Evolutionary conservation across 164 flowering plant species (phyloP).

Genomic region (Magnolia kwangsiensis): DNA sequence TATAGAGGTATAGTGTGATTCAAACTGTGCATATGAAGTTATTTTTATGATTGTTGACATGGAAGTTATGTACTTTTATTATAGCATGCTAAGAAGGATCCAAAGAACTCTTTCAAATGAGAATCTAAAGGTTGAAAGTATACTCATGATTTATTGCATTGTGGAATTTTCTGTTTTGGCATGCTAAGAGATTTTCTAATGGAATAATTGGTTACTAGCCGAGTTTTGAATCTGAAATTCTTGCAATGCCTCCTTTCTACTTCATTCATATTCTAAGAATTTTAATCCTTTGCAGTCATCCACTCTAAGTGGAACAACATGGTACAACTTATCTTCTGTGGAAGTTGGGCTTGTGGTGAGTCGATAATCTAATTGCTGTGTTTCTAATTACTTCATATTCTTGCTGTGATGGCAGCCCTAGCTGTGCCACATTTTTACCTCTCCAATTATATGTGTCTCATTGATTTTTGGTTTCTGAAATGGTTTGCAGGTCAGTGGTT

Average conservation of each 20-base stretch:
- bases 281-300: conserved; percentile 56
- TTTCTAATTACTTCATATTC: neutral
- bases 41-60: neutral
- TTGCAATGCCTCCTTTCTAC: neutral
- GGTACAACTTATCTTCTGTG: conserved; percentile 86
- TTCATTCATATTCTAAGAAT: neutral
- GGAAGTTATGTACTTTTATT: neutral
- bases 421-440: neutral
- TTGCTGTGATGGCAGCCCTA: neutral
- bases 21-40: neutral
- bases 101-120: neutral
- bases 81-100: neutral
- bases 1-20: conserved; percentile 45
- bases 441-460: neutral
- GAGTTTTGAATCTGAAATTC: neutral
- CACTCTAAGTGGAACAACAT: conserved; percentile 72
- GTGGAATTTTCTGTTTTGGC: conserved; percentile 1
- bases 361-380: conserved; percentile 8
- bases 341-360: conserved; percentile 90
- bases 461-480: neutral
- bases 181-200: neutral
- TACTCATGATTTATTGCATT: neutral
- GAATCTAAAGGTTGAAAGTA: too few relatives aligned
- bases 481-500: conserved; percentile 85
- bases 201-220: neutral